phyloP scores from a whole-genome alignment of 768 basidiomycete genomes.

The Pisolithus albus region DNA sequence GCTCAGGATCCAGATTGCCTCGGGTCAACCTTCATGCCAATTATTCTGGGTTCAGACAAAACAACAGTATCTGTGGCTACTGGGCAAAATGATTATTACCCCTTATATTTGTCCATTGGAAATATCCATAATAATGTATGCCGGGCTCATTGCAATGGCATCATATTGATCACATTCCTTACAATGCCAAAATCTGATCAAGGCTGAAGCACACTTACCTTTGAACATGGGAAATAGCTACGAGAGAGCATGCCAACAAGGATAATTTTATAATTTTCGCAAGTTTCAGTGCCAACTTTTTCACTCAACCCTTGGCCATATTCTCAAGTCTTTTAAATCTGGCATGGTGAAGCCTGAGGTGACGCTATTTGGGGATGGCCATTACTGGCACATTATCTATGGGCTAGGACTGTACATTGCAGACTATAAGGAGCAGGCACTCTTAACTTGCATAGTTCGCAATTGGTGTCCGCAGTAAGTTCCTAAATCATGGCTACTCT shows the following conservation, averaged over 20 bases:
- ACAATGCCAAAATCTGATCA: too few species aligned
- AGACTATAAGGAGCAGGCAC: slow-evolving; percentile 15
- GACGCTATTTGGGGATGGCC: slow-evolving; percentile 12
- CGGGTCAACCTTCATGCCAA: slow-evolving; percentile 3
- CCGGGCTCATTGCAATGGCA: too few species aligned
- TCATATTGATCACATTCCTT: too few species aligned
- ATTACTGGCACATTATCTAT: slow-evolving; percentile 8
- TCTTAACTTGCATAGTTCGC: slow-evolving; percentile 11
- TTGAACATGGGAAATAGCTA: not conserved
- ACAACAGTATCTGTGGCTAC: too few species aligned
- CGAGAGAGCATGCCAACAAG: slow-evolving; percentile 1
- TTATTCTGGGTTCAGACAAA: not conserved
- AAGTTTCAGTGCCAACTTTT: slow-evolving; percentile 18
- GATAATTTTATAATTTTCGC: slow-evolving; percentile 5
- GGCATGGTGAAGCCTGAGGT: slow-evolving; percentile 13
- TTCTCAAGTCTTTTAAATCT: slow-evolving; percentile 8
- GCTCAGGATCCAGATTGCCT: not conserved
- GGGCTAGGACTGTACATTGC: slow-evolving; percentile 15
- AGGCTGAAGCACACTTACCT: too few species aligned
- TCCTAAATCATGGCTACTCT: too few species aligned
- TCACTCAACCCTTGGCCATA: slow-evolving; percentile 9
- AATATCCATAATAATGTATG: too few species aligned
- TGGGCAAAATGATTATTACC: too few species aligned
- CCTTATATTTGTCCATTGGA: too few species aligned
- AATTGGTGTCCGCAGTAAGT: slow-evolving; percentile 9